Percentiles rank a stretch among this genome's conserved stretches.
Evolutionary conservation across 805 yeast genomes (phyloP).

Genomic region (Hanseniaspora vineae): DNA sequence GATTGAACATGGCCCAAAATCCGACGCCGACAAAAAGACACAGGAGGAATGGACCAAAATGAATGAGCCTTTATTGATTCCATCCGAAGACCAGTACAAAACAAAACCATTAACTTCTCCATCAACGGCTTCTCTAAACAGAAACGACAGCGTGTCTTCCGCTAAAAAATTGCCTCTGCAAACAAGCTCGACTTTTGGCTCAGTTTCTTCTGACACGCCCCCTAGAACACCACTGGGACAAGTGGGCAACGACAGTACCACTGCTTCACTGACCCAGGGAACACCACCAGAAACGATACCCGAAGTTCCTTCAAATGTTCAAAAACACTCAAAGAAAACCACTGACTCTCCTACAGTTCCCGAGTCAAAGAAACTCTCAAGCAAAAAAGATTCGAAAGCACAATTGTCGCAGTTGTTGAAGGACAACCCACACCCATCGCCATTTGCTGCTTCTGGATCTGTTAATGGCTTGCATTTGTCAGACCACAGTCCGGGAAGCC

Average conservation of each 20-base stretch:
- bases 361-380: neutral
- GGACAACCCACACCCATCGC: neutral
- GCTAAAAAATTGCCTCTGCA: no score
- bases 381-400: neutral
- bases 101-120: neutral
- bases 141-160: no score
- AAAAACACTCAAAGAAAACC: neutral
- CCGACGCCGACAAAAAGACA: neutral
- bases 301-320: neutral
- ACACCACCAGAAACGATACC: no score
- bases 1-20: neutral
- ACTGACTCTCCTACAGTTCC: neutral
- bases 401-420: slow-evolving; percentile 5
- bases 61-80: slow-evolving; percentile 3
- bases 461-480: neutral
- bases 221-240: no score
- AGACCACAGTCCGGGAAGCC: no score
- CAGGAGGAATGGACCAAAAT: neutral
- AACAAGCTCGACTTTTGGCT: no score
- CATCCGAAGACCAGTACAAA: neutral
- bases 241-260: no score
- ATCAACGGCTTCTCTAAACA: neutral
- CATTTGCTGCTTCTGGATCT: neutral
- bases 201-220: no score
- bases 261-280: no score